Evolutionary conservation across 345 rosid species (phyloP).

Genomic region (Aegle marmelos): DNA sequence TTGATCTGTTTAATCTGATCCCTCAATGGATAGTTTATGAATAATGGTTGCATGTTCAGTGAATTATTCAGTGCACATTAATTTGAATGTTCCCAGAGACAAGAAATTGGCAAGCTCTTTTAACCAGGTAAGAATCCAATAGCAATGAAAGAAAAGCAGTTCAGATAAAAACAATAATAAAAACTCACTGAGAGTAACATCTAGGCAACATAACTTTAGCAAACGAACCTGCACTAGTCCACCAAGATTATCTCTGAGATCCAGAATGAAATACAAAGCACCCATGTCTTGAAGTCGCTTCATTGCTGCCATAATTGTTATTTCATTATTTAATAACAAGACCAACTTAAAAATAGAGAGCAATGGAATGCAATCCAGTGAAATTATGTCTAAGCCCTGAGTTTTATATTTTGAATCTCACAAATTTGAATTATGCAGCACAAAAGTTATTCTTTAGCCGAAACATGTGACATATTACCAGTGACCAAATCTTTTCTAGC

Average conservation of each 20-base stretch:
- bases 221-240: constrained; percentile 83
- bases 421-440: neutral
- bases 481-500: constrained; percentile 87
- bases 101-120: neutral
- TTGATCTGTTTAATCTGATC: neutral
- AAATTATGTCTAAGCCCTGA: neutral
- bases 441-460: neutral
- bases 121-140: neutral
- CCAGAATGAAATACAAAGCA: constrained; percentile 75
- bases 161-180: neutral
- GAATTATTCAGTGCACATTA: neutral
- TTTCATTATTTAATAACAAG: constrained; percentile 1
- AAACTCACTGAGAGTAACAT: neutral
- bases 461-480: constrained; percentile 43
- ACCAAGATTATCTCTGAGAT: constrained; percentile 97
- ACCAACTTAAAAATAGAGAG: neutral
- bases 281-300: constrained; percentile 89
- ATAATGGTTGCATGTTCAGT: neutral
- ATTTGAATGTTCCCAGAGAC: neutral
- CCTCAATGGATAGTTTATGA: neutral
- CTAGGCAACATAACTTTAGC: neutral
- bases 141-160: neutral
- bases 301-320: constrained; percentile 55
- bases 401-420: neutral
- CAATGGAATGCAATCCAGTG: neutral